These are phyloP conservation scores for Cytospora schulzeri DNA, from an alignment of 2,329 filamentous ascomycete genomes.

Conservation along the genomic window DNA sequence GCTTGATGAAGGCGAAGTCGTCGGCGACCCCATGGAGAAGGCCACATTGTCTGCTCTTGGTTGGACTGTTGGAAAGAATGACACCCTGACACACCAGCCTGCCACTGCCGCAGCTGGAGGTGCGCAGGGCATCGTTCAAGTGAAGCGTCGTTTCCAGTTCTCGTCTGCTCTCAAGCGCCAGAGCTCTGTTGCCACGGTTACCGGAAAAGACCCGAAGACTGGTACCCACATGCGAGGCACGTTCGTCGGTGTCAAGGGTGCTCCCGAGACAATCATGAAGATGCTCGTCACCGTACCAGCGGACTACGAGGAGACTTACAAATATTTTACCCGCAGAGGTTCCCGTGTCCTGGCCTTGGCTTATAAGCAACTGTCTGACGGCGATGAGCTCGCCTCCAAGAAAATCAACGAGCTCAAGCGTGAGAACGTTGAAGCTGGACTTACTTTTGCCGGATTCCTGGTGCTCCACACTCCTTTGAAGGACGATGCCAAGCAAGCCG, in stretches of 20 bases:
- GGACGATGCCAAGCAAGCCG: slow-evolving; percentile 90
- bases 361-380: slow-evolving; percentile 85
- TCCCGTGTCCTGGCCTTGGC: slow-evolving; percentile 91
- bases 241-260: slow-evolving; percentile 94
- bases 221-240: slow-evolving; percentile 80
- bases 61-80: slow-evolving; percentile 90
- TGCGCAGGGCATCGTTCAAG: slow-evolving; percentile 77
- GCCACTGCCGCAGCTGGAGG: slow-evolving; percentile 49
- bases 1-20: slow-evolving; percentile 93
- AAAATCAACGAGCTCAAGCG: slow-evolving; percentile 94
- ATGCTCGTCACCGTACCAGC: slow-evolving; percentile 83
- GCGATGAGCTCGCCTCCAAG: slow-evolving; percentile 77
- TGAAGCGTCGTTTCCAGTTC: slow-evolving; percentile 97
- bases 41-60: slow-evolving; percentile 87
- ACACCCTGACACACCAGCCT: slow-evolving; percentile 73
- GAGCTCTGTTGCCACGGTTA: slow-evolving; percentile 86
- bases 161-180: slow-evolving; percentile 95
- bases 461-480: slow-evolving; percentile 95
- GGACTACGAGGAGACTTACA: slow-evolving; percentile 97
- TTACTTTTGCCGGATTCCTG: slow-evolving; percentile 92
- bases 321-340: slow-evolving; percentile 95
- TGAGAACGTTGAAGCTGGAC: slow-evolving; percentile 81
- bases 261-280: slow-evolving; percentile 92
- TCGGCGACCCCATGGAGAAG: slow-evolving; percentile 99
- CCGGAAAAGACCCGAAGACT: slow-evolving; percentile 69